phyloP scores from a whole-genome alignment of 192 early-diverging fungal genomes.

The Umbelopsis isabellina region DNA sequence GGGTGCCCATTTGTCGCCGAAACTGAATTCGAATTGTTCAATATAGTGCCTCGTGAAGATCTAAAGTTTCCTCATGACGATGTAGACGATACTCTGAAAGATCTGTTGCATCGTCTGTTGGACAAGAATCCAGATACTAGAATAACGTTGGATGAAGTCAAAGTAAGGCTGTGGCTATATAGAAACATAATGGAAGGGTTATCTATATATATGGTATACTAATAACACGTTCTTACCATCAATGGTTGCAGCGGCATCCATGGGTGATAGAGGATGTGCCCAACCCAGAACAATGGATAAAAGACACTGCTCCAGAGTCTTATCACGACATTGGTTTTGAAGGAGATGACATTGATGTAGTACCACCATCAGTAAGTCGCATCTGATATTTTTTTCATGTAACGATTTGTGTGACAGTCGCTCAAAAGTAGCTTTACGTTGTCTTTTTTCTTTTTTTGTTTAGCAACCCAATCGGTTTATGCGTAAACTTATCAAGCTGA shows the following conservation, averaged over 20 bases:
- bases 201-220: background rate
- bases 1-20: constrained; percentile 92
- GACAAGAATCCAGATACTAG: constrained; percentile 90
- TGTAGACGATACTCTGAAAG: constrained; percentile 60
- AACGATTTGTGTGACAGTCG: no score
- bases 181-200: background rate
- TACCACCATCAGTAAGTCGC: constrained; percentile 56
- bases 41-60: constrained; percentile 80
- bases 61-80: constrained; percentile 54
- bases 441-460: background rate
- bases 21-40: constrained; percentile 96
- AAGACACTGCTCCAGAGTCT: constrained; percentile 74
- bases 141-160: constrained; percentile 88
- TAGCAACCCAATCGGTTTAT: background rate
- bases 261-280: constrained; percentile 84
- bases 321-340: constrained; percentile 60
- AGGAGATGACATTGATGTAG: constrained; percentile 75
- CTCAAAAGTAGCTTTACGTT: no score
- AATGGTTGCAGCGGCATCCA: constrained; percentile 59
- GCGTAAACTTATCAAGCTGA: constrained; percentile 12
- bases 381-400: background rate
- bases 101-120: constrained; percentile 76
- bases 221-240: background rate
- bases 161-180: constrained; percentile 47
- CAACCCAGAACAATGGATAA: constrained; percentile 70